These are phyloP conservation scores for Picea sitchensis DNA, from an alignment of 75 land plant genomes.

Conservation along the genomic window DNA sequence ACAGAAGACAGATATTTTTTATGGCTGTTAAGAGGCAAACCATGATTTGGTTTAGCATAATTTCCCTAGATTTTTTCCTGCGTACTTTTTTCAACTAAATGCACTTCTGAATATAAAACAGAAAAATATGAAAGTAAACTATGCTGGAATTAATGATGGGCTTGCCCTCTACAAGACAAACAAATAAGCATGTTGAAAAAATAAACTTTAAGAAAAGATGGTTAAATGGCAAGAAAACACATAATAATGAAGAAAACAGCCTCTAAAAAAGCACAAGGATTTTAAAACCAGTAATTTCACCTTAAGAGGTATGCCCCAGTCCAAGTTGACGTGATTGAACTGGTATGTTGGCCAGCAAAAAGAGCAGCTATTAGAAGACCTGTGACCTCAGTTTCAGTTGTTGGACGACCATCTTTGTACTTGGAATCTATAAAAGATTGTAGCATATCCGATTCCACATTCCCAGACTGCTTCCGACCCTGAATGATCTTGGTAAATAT, in stretches of 20 bases:
- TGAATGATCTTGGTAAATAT: slow-evolving; percentile 73
- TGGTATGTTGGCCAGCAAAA: slow-evolving; percentile 98
- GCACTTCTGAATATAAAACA: no score
- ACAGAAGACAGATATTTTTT: slow-evolving; percentile 59
- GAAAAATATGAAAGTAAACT: no score
- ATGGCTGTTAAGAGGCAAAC: slow-evolving; percentile 16
- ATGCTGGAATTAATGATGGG: no score
- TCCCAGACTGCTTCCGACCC: slow-evolving; percentile 60
- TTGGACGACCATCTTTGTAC: slow-evolving; percentile 87
- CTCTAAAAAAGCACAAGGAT: background rate
- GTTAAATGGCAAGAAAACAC: background rate
- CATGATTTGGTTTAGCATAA: background rate
- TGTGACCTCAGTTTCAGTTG: slow-evolving; percentile 80
- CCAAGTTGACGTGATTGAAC: slow-evolving; percentile 98
- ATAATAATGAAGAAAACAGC: background rate
- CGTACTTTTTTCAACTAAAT: no score
- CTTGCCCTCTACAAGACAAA: no score
- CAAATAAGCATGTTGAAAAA: no score
- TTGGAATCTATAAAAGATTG: slow-evolving; percentile 96
- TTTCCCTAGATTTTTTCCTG: background rate
- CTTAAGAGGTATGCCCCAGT: slow-evolving; percentile 86
- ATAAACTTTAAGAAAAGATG: background rate
- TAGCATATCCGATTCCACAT: slow-evolving; percentile 75
- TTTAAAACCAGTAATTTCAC: slow-evolving; percentile 14
- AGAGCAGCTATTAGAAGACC: slow-evolving; percentile 95